These are phyloP conservation scores for Fragilariopsis cylindrus DNA, from an alignment of 108 stramenopile species.

Conservation along the genomic window DNA sequence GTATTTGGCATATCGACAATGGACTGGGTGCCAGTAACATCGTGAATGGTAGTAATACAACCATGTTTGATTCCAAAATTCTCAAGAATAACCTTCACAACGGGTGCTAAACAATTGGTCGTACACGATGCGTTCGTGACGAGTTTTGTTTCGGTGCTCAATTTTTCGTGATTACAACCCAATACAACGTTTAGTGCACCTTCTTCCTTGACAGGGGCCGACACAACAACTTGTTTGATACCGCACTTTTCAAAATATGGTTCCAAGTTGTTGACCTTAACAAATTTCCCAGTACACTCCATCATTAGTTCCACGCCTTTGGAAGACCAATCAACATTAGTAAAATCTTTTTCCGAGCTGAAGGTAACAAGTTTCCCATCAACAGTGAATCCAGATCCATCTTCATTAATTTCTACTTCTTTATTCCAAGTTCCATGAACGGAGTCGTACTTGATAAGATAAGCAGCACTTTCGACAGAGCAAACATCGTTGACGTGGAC, in stretches of 20 bases:
- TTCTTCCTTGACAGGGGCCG: conserved; percentile 93
- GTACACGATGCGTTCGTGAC: conserved; percentile 95
- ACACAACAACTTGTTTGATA: conserved; percentile 91
- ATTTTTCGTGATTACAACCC: conserved; percentile 87
- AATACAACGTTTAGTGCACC: conserved; percentile 91
- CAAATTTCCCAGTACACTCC: conserved; percentile 93
- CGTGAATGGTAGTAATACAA: conserved; percentile 94
- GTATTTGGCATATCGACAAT: conserved; percentile 92
- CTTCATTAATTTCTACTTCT: conserved; percentile 60
- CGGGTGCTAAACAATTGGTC: conserved; percentile 95
- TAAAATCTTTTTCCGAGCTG: conserved; percentile 64
- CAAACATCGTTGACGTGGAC: conserved; percentile 94
- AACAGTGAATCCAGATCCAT: conserved; percentile 76
- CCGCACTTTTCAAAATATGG: conserved; percentile 84
- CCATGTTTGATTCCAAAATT: conserved; percentile 92
- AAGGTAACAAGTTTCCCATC: conserved; percentile 87
- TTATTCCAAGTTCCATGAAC: conserved; percentile 95
- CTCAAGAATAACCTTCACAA: conserved; percentile 91
- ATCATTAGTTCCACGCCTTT: conserved; percentile 87
- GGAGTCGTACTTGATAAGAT: conserved; percentile 92
- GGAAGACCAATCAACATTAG: conserved; percentile 71
- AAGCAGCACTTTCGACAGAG: conserved; percentile 82
- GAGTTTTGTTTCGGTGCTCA: conserved; percentile 67
- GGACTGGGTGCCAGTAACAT: conserved; percentile 91
- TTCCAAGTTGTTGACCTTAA: conserved; percentile 65